Conservation (phyloP, 805 yeast genomes). For the Barnettozyma populi region DNA sequence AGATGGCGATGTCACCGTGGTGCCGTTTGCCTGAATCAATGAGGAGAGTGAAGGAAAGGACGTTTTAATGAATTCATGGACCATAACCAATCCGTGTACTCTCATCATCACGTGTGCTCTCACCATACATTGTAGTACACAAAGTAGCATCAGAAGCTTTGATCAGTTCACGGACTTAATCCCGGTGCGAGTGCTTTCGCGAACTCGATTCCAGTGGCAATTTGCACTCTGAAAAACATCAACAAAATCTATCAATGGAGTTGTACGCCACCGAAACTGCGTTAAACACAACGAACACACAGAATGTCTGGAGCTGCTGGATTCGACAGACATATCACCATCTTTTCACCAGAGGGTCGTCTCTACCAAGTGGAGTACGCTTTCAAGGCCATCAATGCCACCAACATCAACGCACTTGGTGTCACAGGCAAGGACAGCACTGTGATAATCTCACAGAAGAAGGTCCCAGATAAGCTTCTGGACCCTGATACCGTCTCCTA, state of each 20-base stretch:
- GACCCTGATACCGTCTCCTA: slow-evolving; percentile 86
- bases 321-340: slow-evolving; percentile 96
- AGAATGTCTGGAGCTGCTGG: slow-evolving; percentile 67
- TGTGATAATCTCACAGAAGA: slow-evolving; percentile 89
- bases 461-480: slow-evolving; percentile 89
- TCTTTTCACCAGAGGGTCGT: slow-evolving; percentile 98
- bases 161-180: no score
- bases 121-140: no score
- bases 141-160: no score
- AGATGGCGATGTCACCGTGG: slow-evolving; percentile 11
- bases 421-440: slow-evolving; percentile 82
- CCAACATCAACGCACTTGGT: slow-evolving; percentile 86
- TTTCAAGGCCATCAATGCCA: slow-evolving; percentile 90
- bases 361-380: slow-evolving; percentile 97
- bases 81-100: no score
- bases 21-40: slow-evolving; percentile 18
- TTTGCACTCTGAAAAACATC: neutral
- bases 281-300: neutral
- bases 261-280: slow-evolving; percentile 1
- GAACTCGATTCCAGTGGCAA: neutral
- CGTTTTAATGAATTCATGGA: neutral
- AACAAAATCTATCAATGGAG: neutral
- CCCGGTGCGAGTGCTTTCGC: neutral
- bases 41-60: neutral
- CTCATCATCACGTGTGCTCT: no score